Evolutionary conservation across 257 asterid genomes (phyloP).

Genomic region (Solanum pinnatisectum): DNA sequence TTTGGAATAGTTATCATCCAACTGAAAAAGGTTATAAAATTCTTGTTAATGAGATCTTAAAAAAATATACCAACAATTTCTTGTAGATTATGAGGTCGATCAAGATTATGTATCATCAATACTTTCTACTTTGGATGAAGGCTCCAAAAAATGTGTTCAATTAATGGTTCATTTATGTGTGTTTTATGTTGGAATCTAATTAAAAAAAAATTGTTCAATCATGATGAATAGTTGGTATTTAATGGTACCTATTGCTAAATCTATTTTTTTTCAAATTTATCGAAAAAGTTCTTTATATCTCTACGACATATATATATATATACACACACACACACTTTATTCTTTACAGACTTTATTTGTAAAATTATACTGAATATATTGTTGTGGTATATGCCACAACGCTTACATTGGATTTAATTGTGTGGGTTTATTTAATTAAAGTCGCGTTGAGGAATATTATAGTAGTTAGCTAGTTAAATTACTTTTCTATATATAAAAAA

Average conservation of each 20-base stretch:
- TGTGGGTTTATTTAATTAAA: not conserved
- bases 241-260: too few relatives aligned
- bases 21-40: conserved; percentile 21
- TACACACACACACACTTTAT: too few relatives aligned
- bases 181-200: too few relatives aligned
- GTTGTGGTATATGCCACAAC: too few relatives aligned
- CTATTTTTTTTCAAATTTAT: too few relatives aligned
- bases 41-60: conserved; percentile 6
- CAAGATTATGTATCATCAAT: not conserved
- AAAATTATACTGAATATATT: too few relatives aligned
- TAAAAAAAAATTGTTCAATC: too few relatives aligned
- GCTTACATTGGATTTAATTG: not conserved
- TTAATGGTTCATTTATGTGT: not conserved
- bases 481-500: not conserved
- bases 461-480: not conserved
- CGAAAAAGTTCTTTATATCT: too few relatives aligned
- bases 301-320: too few relatives aligned
- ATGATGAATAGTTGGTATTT: too few relatives aligned
- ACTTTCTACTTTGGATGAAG: not conserved
- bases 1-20: conserved; percentile 39
- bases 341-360: accelerated
- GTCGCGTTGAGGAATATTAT: not conserved
- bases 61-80: not conserved
- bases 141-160: not conserved
- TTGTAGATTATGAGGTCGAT: not conserved